Percentiles rank a stretch among this genome's conserved stretches.
phyloP scores from a whole-genome alignment of 176 grass and related monocot species.

The Eragrostis nindensis region DNA sequence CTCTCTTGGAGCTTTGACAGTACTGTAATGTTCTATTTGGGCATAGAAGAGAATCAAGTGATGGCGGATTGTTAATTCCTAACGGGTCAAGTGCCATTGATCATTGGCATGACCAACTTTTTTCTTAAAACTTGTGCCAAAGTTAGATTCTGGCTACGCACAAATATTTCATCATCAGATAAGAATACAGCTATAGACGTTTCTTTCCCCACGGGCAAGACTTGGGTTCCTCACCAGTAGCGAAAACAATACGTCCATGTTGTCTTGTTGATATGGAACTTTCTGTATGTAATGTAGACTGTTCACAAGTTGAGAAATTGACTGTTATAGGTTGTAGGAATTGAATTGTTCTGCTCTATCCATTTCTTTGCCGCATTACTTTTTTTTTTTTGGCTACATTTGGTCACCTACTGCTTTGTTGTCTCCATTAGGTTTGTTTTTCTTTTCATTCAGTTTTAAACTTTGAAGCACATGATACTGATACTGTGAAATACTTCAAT shows the following conservation, averaged over 20 bases:
- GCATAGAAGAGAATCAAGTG: slow-evolving; percentile 29
- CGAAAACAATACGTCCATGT: background rate
- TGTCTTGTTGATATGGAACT: slow-evolving; percentile 15
- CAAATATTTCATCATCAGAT: background rate
- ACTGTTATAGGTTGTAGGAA: background rate
- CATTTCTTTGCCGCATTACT: background rate
- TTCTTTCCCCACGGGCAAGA: background rate
- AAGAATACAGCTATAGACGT: background rate
- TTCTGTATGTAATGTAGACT: background rate
- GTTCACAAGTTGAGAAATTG: background rate
- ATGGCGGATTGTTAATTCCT: slow-evolving; percentile 28
- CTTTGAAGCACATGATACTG: background rate
- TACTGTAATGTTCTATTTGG: slow-evolving; percentile 4
- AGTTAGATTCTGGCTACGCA: slow-evolving; percentile 24
- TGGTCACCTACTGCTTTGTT: background rate
- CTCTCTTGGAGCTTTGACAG: slow-evolving; percentile 24
- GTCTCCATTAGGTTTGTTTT: background rate
- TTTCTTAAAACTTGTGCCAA: slow-evolving; percentile 5
- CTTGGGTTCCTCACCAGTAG: background rate
- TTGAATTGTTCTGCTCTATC: background rate
- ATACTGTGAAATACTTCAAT: background rate
- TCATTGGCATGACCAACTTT: slow-evolving; percentile 26
- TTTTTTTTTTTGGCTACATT: background rate
- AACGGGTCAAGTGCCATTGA: slow-evolving; percentile 20
- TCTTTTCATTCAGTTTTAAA: background rate